Conservation (phyloP, 2,329 filamentous ascomycete species). For the Chaetomiaceae sp. region DNA sequence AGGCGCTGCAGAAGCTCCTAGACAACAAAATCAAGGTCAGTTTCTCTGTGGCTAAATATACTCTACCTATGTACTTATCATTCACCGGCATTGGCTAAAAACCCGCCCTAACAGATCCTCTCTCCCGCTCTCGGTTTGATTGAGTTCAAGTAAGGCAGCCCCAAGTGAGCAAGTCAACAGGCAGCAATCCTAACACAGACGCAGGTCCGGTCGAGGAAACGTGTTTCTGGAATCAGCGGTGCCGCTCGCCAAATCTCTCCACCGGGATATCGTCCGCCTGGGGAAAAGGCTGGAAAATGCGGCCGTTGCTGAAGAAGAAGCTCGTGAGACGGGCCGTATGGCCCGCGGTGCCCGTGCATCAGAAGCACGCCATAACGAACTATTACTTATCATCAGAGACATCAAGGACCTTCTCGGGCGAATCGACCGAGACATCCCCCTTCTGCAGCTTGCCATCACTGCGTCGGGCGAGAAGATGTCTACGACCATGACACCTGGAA, state of each 20-base stretch:
- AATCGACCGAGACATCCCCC: slow-evolving; percentile 86
- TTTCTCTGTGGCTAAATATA: neutral
- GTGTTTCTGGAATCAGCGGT: slow-evolving; percentile 74
- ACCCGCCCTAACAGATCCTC: slow-evolving; percentile 59
- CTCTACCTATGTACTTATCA: slow-evolving; percentile 8
- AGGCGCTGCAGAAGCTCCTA: slow-evolving; percentile 65
- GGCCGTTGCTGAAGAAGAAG: slow-evolving; percentile 57
- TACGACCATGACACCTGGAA: slow-evolving; percentile 70
- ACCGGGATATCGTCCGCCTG: slow-evolving; percentile 76
- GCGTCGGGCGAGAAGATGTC: slow-evolving; percentile 87
- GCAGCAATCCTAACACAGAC: slow-evolving; percentile 1
- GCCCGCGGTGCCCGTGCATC: slow-evolving; percentile 45
- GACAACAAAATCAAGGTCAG: slow-evolving; percentile 77
- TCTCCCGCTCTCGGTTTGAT: slow-evolving; percentile 90
- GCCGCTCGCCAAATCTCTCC: slow-evolving; percentile 73
- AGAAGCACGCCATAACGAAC: slow-evolving; percentile 57
- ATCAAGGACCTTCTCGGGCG: slow-evolving; percentile 70
- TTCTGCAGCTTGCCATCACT: slow-evolving; percentile 90
- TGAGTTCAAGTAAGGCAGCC: slow-evolving; percentile 66
- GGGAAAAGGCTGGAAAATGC: slow-evolving; percentile 70
- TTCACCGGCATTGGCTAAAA: neutral
- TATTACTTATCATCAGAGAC: slow-evolving; percentile 66
- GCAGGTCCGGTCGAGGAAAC: slow-evolving; percentile 49
- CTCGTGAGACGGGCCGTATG: slow-evolving; percentile 32
- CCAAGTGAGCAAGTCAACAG: neutral